Base-by-base conservation (phyloP, 805 yeast species). In the Yamadazyma kitorensis region DNA sequence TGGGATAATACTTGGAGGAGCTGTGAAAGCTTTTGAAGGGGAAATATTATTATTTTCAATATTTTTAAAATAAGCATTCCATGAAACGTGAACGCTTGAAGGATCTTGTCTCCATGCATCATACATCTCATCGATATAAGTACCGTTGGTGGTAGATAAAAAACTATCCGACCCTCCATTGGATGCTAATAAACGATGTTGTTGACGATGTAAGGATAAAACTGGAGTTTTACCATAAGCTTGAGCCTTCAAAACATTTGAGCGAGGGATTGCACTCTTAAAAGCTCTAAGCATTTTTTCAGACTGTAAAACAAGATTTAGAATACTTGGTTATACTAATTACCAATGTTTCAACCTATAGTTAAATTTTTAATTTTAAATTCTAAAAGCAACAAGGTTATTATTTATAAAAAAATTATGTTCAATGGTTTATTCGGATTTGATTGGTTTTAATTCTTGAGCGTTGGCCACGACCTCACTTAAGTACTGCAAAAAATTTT, bases 91-190 rank as follows among this genome's bases (percentile, higher is more conserved):
- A 27, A 93, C 99, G 35, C 91, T 79, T 27, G 70, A 44, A 19
- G 98, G 98, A 59, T 93, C 98, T 45, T 78, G 62, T 54, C 78
- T 75, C 98, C 98, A 93, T 33, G 95, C 89, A 45, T 78, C 78
- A 64, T 88, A 93, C 99, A 93, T 93, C 70, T 93, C 97, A 63
- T 93, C 99, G 51, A 93, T 85, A 64, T 93, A 93, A 53, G 80
- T 80, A 44, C 96, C 93, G 62, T 86, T 86, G 58, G 80, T 78
- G 40, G 93, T 78, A 48, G 84, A 85, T 48, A 89, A 66, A 62
- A 93, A 93, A 26, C 79, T 73, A 65, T 93, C 98, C 38, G 67
- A 14, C n/a, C 33, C 27, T 14, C 35, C 21, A 13, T 39, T 19
- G 17, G 33, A 13, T 17, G 41, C 43, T 15, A 39, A 31, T 4